Evolutionary conservation across 306 rosid genomes (phyloP), one percentile per base, ranked within the genome.

Genomic region (Cucurbita pepo): DNA sequence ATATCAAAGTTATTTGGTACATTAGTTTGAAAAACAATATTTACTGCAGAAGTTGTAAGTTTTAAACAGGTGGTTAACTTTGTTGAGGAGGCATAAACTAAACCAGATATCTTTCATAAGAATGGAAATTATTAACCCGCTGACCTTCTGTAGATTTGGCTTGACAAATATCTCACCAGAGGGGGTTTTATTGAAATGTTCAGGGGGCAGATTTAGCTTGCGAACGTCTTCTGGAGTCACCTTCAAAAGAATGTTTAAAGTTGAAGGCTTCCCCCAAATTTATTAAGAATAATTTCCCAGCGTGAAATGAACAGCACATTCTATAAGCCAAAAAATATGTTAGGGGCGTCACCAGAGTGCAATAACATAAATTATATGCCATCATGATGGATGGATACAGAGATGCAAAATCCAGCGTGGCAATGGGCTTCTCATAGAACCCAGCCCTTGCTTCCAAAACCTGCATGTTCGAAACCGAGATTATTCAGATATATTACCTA

Each of bases 291-390:
- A 51, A 51, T 38, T 48, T 50, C 72, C 16, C 41, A 66, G 47
- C 15, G 30, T 50, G 48, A 72, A 72, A 70, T 36, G 60, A 38
- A 54, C n/a, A 38, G 19, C 15, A n/a, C 12, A 38, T 10, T 40
- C 53, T 71, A 69, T 52, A 37, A 75, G 67, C 5, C 25, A 73
- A 71, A 78, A 36, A 25, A 75, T 47, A 21, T 50, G 45, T 40
- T 10, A 56, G 79, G 72, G 83, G 72, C 78, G 51, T 82, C 86
- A 93, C 98, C 97, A 93, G 87, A 75, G 98, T 88, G 83, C 98
- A 93, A 83, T 93, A 93, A 77, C 98, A 93, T 81, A 93, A 81
- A 81, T 93, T 93, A 87, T 93, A 93, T 66, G 98, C 98, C 98
- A 93, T 93, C 98, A 93, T 93, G 66, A 93, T 93, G 41, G 98